phyloP scores from a whole-genome alignment of 2,329 filamentous ascomycete genomes.

The Pseudofabraea citricarpa region DNA sequence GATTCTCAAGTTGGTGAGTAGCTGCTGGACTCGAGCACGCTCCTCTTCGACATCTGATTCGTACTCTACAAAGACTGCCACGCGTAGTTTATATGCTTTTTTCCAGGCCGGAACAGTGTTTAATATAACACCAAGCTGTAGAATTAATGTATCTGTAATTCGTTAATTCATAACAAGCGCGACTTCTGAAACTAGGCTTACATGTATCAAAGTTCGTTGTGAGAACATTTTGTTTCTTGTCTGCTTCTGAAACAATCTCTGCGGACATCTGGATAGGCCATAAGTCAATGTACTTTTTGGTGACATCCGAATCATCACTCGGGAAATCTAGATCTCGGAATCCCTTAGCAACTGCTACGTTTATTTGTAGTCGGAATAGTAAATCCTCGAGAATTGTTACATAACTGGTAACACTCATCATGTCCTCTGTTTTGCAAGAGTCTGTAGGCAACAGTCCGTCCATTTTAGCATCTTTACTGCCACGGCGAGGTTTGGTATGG shows the following conservation, averaged over 20 bases:
- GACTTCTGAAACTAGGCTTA: slow-evolving; percentile 32
- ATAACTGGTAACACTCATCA: slow-evolving; percentile 69
- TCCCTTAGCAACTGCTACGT: slow-evolving; percentile 78
- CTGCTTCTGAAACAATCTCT: slow-evolving; percentile 64
- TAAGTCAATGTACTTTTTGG: slow-evolving; percentile 77
- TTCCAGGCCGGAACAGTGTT: slow-evolving; percentile 80
- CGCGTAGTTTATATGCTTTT: slow-evolving; percentile 64
- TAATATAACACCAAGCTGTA: slow-evolving; percentile 81
- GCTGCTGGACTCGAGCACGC: slow-evolving; percentile 61
- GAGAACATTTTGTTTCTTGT: slow-evolving; percentile 59
- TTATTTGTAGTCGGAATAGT: slow-evolving; percentile 71
- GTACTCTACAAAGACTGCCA: slow-evolving; percentile 86
- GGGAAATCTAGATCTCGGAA: slow-evolving; percentile 75
- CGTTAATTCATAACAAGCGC: too few species aligned
- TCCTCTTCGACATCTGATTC: slow-evolving; percentile 81
- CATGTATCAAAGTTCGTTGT: slow-evolving; percentile 93
- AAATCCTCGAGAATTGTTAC: slow-evolving; percentile 81
- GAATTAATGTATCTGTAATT: slow-evolving; percentile 70
- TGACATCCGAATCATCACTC: slow-evolving; percentile 44
- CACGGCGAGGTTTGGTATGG: slow-evolving; percentile 39
- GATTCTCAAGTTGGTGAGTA: slow-evolving; percentile 78
- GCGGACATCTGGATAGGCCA: slow-evolving; percentile 96
- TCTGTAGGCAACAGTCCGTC: slow-evolving; percentile 64
- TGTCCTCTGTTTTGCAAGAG: slow-evolving; percentile 59
- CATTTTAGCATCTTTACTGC: slow-evolving; percentile 51